Conservation (phyloP, 2,329 filamentous ascomycete species). For the Lachnellula arida region DNA sequence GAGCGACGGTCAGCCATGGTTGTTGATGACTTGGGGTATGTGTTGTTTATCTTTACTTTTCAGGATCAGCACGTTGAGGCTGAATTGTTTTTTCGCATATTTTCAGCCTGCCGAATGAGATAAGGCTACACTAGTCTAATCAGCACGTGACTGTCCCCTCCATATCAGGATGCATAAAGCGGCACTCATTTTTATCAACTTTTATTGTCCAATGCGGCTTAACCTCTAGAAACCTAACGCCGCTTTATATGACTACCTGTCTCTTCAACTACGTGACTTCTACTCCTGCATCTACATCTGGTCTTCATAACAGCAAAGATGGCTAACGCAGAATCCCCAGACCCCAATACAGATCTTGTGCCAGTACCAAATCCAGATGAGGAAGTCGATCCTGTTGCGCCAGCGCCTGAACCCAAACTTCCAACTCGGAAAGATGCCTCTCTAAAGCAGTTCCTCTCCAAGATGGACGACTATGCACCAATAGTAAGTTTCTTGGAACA, state of each 20-base stretch:
- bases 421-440: slow-evolving; percentile 87
- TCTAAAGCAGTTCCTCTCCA: slow-evolving; percentile 84
- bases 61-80: background rate
- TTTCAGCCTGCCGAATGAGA: background rate
- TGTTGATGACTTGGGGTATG: slow-evolving; percentile 14
- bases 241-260: no score
- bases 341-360: slow-evolving; percentile 29
- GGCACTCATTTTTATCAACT: background rate
- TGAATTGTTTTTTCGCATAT: background rate
- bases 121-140: slow-evolving; percentile 20
- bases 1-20: slow-evolving; percentile 54
- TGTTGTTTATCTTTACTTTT: slow-evolving; percentile 25
- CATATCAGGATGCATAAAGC: background rate
- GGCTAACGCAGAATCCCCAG: slow-evolving; percentile 30
- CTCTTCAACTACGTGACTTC: no score
- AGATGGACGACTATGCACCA: slow-evolving; percentile 98
- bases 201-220: no score
- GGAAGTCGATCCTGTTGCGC: slow-evolving; percentile 41
- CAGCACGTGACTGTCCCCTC: background rate
- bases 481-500: slow-evolving; percentile 59
- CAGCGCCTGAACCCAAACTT: slow-evolving; percentile 55
- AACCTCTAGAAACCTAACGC: no score
- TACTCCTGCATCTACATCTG: background rate
- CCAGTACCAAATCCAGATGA: slow-evolving; percentile 26
- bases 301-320: slow-evolving; percentile 18